Conservation (phyloP, 306 rosid genomes). For the Trifolium dubium region DNA sequence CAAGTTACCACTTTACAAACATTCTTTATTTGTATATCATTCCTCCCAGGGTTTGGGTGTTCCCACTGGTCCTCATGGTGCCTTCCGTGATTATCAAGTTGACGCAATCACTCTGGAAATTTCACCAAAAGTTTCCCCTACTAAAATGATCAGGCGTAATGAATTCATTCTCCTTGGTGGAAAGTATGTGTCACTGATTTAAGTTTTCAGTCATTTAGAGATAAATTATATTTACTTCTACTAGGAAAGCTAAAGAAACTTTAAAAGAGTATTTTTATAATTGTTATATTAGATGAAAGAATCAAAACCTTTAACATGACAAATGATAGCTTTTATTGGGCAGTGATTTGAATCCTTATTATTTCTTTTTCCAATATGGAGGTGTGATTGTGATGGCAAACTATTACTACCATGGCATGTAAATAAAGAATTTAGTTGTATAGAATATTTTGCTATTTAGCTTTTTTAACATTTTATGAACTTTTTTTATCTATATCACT, state of each 20-base stretch:
- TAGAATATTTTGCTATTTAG: constrained; percentile 19
- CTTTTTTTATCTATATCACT: constrained; percentile 1
- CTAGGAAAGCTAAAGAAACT: constrained; percentile 11
- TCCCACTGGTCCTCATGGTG: constrained; percentile 96
- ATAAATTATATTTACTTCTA: not conserved
- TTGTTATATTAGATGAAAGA: constrained; percentile 18
- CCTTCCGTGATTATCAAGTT: constrained; percentile 95
- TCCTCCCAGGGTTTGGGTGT: constrained; percentile 81
- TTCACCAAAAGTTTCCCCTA: constrained; percentile 62
- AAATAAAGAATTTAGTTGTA: constrained; percentile 19
- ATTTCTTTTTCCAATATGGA: constrained; percentile 18
- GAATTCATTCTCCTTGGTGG: constrained; percentile 83
- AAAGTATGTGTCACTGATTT: constrained; percentile 61
- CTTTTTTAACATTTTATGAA: constrained; percentile 31
- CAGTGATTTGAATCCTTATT: not conserved
- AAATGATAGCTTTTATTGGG: constrained; percentile 5
- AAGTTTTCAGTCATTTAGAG: not conserved
- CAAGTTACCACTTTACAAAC: not conserved
- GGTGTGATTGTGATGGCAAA: constrained; percentile 17
- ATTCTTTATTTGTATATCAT: constrained; percentile 32
- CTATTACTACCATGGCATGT: not conserved
- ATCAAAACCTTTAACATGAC: constrained; percentile 10
- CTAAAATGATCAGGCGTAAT: constrained; percentile 56
- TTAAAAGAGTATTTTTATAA: constrained; percentile 6
- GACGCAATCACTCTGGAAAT: constrained; percentile 93